Evolutionary conservation across 148 eudicot genomes (phyloP).

Genomic region (Camellia lanceoleosa): DNA sequence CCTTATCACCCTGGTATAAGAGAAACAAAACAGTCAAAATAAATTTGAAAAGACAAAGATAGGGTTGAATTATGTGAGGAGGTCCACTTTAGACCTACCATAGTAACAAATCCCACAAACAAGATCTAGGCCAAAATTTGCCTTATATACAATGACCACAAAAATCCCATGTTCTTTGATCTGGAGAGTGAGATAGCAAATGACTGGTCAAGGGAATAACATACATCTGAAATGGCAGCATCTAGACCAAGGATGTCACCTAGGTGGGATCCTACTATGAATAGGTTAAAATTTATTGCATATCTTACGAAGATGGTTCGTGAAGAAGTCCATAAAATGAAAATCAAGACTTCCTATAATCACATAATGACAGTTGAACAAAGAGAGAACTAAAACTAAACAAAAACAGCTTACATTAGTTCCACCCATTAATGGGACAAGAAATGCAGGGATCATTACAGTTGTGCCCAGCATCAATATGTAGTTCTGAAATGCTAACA

Average conservation of each 20-base stretch:
- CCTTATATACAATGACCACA: slow-evolving; percentile 7
- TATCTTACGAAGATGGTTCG: slow-evolving; percentile 1
- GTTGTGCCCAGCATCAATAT: slow-evolving; percentile 88
- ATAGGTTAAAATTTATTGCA: slow-evolving; percentile 3
- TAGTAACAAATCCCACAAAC: slow-evolving; percentile 13
- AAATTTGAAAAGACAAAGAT: background rate
- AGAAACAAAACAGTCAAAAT: slow-evolving; percentile 15
- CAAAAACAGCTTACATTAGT: slow-evolving; percentile 61
- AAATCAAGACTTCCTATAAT: background rate
- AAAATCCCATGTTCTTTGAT: background rate
- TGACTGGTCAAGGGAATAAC: slow-evolving; percentile 5
- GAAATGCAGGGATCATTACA: slow-evolving; percentile 86
- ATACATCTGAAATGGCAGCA: slow-evolving; percentile 4
- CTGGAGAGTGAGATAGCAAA: slow-evolving; percentile 15
- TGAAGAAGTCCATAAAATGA: slow-evolving; percentile 1
- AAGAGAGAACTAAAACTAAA: background rate
- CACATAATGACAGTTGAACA: background rate
- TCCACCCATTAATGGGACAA: slow-evolving; percentile 97
- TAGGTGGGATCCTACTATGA: slow-evolving; percentile 5
- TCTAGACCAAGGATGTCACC: slow-evolving; percentile 1
- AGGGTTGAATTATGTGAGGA: background rate
- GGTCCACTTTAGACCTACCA: slow-evolving; percentile 7
- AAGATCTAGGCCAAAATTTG: slow-evolving; percentile 7
- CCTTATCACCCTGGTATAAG: slow-evolving; percentile 84
- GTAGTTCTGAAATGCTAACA: slow-evolving; percentile 96